phyloP scores from a whole-genome alignment of 2,329 filamentous ascomycete species.

The Colletotrichum horii region DNA sequence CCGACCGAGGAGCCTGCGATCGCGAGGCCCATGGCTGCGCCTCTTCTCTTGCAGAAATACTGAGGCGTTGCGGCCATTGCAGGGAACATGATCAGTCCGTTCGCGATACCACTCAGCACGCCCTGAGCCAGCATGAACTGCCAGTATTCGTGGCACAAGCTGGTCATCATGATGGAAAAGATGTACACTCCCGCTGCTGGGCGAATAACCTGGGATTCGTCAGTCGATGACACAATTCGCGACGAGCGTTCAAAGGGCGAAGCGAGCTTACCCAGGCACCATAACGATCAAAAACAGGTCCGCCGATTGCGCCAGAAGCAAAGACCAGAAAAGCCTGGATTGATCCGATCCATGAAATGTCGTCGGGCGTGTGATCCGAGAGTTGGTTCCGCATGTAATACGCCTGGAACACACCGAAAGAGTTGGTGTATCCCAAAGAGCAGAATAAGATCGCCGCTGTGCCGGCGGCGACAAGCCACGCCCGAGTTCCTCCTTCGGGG shows the following conservation, averaged over 20 bases:
- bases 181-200: constrained; percentile 23
- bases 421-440: constrained; percentile 30
- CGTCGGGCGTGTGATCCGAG: constrained; percentile 23
- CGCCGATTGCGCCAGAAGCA: constrained; percentile 22
- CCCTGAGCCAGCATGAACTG: constrained; percentile 47
- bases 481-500: constrained; percentile 39
- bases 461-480: constrained; percentile 46
- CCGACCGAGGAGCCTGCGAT: constrained; percentile 45
- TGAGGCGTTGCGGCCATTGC: constrained; percentile 39
- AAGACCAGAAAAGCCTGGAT: constrained; percentile 29
- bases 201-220: constrained; percentile 16
- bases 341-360: constrained; percentile 31
- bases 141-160: constrained; percentile 41
- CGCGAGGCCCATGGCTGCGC: constrained; percentile 40
- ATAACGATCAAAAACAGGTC: constrained; percentile 25
- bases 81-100: constrained; percentile 40
- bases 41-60: constrained; percentile 43
- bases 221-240: background rate
- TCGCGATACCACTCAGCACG: constrained; percentile 37
- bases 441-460: constrained; percentile 36
- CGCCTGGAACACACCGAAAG: constrained; percentile 31
- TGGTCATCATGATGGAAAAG: constrained; percentile 36
- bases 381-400: constrained; percentile 31
- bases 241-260: background rate
- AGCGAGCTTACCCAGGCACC: constrained; percentile 19